Percentiles rank a stretch among this genome's conserved stretches.
Evolutionary conservation across 78 protist genomes (phyloP).

Genomic region (Pigoraptor vietnamica): DNA sequence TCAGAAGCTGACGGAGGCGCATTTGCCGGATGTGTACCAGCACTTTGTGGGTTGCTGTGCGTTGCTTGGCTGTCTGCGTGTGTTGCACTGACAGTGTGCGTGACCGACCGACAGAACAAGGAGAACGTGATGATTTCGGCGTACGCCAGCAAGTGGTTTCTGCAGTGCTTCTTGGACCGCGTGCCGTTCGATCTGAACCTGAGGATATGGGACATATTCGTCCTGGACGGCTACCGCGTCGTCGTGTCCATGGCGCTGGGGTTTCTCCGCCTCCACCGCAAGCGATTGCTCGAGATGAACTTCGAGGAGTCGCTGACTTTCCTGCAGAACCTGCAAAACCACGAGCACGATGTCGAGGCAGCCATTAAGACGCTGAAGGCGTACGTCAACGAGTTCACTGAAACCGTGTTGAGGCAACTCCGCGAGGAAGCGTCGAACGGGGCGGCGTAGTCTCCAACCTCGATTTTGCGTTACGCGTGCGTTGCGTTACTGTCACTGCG

Average conservation of each 20-base stretch:
- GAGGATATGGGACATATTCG: conserved; percentile 66
- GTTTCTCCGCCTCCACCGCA: neutral
- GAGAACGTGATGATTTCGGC: neutral
- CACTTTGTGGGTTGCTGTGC: neutral
- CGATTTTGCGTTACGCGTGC: too few species aligned
- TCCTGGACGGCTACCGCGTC: conserved; percentile 47
- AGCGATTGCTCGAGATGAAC: neutral
- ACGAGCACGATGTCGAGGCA: neutral
- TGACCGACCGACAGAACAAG: neutral
- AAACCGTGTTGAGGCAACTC: neutral
- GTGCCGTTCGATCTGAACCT: conserved; percentile 54
- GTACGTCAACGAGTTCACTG: neutral
- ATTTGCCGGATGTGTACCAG: neutral
- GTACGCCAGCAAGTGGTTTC: conserved; percentile 23
- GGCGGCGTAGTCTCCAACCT: too few species aligned
- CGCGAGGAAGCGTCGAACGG: neutral
- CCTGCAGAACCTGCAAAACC: neutral
- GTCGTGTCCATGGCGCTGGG: neutral
- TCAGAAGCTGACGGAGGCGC: neutral
- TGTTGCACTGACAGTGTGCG: too few species aligned
- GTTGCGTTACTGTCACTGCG: too few species aligned
- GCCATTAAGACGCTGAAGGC: neutral
- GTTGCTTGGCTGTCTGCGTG: too few species aligned
- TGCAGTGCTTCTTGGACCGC: conserved; percentile 1
- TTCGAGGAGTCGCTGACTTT: conserved; percentile 9